These are phyloP conservation scores for Cucurbita moschata DNA, from an alignment of 306 rosid species.

Conservation along the genomic window DNA sequence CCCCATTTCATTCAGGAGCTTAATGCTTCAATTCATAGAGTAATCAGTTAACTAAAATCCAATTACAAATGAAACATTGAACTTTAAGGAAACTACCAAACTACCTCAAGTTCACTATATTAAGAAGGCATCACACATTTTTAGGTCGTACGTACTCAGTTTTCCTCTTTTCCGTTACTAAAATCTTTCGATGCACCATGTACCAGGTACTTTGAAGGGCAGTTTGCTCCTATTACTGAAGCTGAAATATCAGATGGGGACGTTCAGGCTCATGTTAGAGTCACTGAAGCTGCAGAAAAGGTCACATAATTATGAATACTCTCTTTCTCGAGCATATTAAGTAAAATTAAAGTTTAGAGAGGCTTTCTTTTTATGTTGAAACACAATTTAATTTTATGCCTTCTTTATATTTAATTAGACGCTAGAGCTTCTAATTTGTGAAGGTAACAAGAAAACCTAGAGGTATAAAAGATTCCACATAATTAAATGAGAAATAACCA, in stretches of 20 bases:
- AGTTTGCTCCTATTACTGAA: conserved; percentile 67
- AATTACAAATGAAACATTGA: neutral
- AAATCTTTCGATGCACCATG: neutral
- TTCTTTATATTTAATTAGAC: neutral
- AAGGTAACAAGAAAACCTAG: neutral
- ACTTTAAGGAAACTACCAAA: neutral
- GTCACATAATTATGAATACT: conserved; percentile 19
- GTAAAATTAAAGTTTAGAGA: neutral
- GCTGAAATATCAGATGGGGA: conserved; percentile 38
- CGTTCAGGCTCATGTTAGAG: conserved; percentile 24
- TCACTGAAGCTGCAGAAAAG: conserved; percentile 83
- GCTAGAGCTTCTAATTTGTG: neutral
- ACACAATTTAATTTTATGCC: neutral
- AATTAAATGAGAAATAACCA: neutral
- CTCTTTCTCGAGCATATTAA: neutral
- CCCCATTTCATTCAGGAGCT: neutral
- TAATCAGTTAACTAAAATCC: neutral
- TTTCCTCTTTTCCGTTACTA: neutral
- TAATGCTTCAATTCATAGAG: neutral
- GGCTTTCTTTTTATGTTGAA: neutral
- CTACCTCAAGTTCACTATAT: neutral
- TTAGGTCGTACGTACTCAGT: neutral
- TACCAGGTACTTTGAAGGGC: conserved; percentile 86
- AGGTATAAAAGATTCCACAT: neutral
- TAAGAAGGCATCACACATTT: neutral